phyloP scores from a whole-genome alignment of 805 yeast genomes.

The Saccharomycopsis microspora region DNA sequence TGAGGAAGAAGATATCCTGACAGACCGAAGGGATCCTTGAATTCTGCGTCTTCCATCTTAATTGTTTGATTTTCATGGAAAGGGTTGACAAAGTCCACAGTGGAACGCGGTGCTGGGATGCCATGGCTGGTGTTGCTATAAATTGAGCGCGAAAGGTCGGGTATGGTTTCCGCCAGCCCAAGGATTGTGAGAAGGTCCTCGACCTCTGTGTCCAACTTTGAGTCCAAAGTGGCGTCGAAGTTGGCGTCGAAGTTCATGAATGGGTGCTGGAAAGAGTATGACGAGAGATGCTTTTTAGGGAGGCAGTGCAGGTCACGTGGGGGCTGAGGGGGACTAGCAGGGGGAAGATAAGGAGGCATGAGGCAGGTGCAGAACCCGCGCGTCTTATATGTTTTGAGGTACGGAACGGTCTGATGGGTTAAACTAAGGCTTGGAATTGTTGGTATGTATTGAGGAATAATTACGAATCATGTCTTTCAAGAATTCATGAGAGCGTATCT shows the following conservation, averaged over 20 bases:
- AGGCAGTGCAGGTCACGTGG: not conserved
- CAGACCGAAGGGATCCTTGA: not conserved
- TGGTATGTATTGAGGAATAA: too few species aligned
- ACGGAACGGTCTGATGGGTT: too few species aligned
- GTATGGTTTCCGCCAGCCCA: too few species aligned
- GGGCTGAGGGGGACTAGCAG: not conserved
- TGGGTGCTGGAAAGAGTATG: not conserved
- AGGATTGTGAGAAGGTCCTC: not conserved
- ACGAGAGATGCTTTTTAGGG: not conserved
- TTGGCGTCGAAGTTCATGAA: not conserved
- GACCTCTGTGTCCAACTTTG: not conserved
- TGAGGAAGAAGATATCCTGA: too few species aligned
- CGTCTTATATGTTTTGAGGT: too few species aligned
- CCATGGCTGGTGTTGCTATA: constrained; percentile 9
- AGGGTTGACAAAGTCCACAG: constrained; percentile 11
- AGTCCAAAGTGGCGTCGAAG: not conserved
- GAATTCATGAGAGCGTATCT: too few species aligned
- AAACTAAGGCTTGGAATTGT: too few species aligned
- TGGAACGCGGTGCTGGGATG: not conserved
- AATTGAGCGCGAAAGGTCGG: not conserved
- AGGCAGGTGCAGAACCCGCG: not conserved
- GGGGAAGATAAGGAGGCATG: not conserved
- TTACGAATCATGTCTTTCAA: too few species aligned
- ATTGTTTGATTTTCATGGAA: constrained; percentile 1
- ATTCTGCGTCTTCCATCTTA: not conserved